Conservation (phyloP, 192 early-diverging fungal species). For the Podila clonocystis region DNA sequence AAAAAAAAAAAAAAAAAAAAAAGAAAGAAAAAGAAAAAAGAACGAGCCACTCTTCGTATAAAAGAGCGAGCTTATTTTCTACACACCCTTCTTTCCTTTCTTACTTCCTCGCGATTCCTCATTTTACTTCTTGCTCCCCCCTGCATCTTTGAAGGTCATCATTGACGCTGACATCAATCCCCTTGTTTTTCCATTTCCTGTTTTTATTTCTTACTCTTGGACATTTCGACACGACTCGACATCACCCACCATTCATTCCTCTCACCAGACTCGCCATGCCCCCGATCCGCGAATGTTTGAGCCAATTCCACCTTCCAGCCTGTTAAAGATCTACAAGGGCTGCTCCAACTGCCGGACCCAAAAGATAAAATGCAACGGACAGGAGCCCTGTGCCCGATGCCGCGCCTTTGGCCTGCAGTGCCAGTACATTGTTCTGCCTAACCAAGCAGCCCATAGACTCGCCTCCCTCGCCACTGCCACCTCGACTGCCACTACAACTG, state of each 20-base stretch:
- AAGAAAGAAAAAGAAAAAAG: background rate
- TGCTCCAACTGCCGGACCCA: slow-evolving; percentile 51
- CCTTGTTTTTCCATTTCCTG: background rate
- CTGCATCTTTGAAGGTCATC: background rate
- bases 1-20: too few species aligned
- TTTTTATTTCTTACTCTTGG: background rate
- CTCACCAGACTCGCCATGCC: slow-evolving; percentile 33
- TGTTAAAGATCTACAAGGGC: slow-evolving; percentile 53
- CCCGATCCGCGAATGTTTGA: slow-evolving; percentile 50
- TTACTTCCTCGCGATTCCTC: background rate
- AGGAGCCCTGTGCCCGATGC: slow-evolving; percentile 40
- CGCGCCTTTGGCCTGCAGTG: slow-evolving; percentile 45
- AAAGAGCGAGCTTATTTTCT: too few species aligned
- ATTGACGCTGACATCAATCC: background rate
- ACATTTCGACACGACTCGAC: background rate
- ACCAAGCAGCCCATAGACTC: slow-evolving; percentile 40
- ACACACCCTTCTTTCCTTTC: background rate
- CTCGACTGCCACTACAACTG: background rate
- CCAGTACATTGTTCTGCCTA: slow-evolving; percentile 49
- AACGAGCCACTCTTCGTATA: too few species aligned
- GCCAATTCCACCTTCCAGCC: slow-evolving; percentile 42
- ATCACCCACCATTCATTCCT: background rate
- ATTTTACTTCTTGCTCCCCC: background rate
- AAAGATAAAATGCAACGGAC: slow-evolving; percentile 53
- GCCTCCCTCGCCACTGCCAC: slow-evolving; percentile 7